Base-by-base conservation (phyloP, 331 rosid species). In the Phaseolus coccineus region DNA sequence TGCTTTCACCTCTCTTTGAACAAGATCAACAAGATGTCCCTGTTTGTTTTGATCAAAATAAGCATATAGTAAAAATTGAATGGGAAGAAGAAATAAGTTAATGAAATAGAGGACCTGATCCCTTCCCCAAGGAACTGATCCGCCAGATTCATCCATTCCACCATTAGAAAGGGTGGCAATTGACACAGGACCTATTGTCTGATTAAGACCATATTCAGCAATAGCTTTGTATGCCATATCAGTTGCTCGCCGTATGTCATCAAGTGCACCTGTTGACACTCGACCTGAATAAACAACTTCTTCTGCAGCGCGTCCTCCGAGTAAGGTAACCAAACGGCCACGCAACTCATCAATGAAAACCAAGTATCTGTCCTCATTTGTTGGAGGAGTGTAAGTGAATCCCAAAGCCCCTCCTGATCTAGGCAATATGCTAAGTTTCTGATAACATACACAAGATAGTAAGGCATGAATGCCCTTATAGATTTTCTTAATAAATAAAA, bases 301-400 rank as follows among this genome's bases (percentile, higher is more conserved):
- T 89, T 96, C 99, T 15, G 98, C 99, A 16, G 99, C 99, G 55
- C 99, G 98, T 53, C 99, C 99, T 79, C 98, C 99, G 61, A 96
- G 94, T 84, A 96, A 94, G 39, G 98, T 96, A 74, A 91, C 99
- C 81, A 96, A 82, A 46, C 97, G 97, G 71, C 99, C 99, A 57
- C 85, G 98, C 85, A 96, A 84, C 86, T 96, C 99, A 84, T 96
- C 99, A 82, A 96, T 88, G 85, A 96, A 96, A 77, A 96, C 95
- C 91, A 96, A 88, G 84, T 96, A 96, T 87, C 99, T 89, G 82
- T 96, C 99, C 88, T 96, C 99, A 72, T 10, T 81, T 47, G 97
- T 86, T 76, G 99, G 99, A 79, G 98, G 99, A 84, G 65, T 90
- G 78, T 96, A 96, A 79, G 99, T 87, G 84, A 96, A 93, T 42